Evolutionary conservation across 2,329 filamentous ascomycete species (phyloP).

Genomic region (Westerdykella ornata): DNA sequence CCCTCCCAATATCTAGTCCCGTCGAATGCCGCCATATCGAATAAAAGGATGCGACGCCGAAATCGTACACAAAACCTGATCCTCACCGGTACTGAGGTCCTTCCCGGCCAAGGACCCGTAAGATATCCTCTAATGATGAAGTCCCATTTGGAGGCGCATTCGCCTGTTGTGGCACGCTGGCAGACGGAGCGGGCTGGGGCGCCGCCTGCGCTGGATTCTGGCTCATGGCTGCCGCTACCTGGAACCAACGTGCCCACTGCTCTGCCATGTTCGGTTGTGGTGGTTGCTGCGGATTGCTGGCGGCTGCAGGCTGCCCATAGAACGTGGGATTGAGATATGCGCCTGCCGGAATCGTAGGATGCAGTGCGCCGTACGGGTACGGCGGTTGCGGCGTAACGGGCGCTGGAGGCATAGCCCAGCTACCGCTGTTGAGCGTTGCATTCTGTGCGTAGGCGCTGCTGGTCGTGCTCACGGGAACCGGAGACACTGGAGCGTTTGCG

Average conservation of each 20-base stretch:
- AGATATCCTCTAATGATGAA: constrained; percentile 27
- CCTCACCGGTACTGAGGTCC: not conserved
- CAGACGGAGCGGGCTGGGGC: constrained; percentile 7
- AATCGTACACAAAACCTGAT: not conserved
- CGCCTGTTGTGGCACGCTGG: constrained; percentile 2
- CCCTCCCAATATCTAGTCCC: too few species aligned
- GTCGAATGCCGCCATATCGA: not conserved
- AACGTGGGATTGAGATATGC: constrained; percentile 31
- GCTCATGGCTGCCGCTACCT: constrained; percentile 17
- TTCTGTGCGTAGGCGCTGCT: constrained; percentile 10
- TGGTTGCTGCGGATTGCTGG: constrained; percentile 6
- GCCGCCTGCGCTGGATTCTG: constrained; percentile 10
- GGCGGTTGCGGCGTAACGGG: not conserved
- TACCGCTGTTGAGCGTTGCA: constrained; percentile 4
- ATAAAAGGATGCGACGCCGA: not conserved
- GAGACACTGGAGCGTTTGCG: constrained; percentile 5
- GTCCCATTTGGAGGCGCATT: constrained; percentile 14
- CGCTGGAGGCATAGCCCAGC: constrained; percentile 4
- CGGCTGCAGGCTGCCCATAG: constrained; percentile 10
- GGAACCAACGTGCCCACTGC: constrained; percentile 14
- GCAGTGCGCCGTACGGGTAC: constrained; percentile 5
- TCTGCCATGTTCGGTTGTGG: constrained; percentile 7
- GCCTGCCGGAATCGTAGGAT: constrained; percentile 15
- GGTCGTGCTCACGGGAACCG: constrained; percentile 22
- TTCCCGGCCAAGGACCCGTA: constrained; percentile 21